phyloP scores from a whole-genome alignment of 306 rosid genomes.

The Crotalaria pallida region DNA sequence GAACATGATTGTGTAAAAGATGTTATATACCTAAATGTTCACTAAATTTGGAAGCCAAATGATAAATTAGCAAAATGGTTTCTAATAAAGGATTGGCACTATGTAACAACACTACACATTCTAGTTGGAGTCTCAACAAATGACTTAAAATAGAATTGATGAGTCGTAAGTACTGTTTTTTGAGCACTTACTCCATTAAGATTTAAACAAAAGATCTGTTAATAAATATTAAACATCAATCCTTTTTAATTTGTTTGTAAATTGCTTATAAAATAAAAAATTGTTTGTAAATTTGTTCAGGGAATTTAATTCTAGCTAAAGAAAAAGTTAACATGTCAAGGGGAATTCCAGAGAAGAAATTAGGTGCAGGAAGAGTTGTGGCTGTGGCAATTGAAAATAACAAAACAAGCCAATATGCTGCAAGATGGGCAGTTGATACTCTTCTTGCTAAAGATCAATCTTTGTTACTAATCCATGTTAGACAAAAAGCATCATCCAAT shows the following conservation, averaged over 20 bases:
- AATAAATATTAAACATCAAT: not conserved
- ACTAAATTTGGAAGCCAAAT: constrained; percentile 15
- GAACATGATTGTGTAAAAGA: not conserved
- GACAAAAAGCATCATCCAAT: constrained; percentile 37
- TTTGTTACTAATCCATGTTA: constrained; percentile 59
- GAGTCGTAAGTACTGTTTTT: not conserved
- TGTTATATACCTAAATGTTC: not conserved
- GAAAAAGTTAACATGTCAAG: constrained; percentile 36
- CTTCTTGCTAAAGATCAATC: constrained; percentile 66
- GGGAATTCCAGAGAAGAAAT: constrained; percentile 31
- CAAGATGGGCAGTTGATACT: constrained; percentile 79
- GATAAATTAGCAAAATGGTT: not conserved
- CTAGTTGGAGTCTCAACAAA: not conserved
- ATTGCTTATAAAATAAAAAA: not conserved
- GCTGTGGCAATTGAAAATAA: constrained; percentile 78
- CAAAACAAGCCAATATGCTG: constrained; percentile 68
- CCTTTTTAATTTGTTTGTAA: not conserved
- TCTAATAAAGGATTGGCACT: constrained; percentile 10
- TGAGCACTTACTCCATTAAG: not conserved
- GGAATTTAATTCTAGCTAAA: not conserved
- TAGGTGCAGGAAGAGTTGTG: constrained; percentile 49
- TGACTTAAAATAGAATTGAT: constrained; percentile 23
- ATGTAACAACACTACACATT: not conserved
- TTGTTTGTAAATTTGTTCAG: not conserved
- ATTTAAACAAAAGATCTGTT: not conserved